Evolutionary conservation across 352 stramenopile species (phyloP).

Genomic region (Phytophthora ohioensis): DNA sequence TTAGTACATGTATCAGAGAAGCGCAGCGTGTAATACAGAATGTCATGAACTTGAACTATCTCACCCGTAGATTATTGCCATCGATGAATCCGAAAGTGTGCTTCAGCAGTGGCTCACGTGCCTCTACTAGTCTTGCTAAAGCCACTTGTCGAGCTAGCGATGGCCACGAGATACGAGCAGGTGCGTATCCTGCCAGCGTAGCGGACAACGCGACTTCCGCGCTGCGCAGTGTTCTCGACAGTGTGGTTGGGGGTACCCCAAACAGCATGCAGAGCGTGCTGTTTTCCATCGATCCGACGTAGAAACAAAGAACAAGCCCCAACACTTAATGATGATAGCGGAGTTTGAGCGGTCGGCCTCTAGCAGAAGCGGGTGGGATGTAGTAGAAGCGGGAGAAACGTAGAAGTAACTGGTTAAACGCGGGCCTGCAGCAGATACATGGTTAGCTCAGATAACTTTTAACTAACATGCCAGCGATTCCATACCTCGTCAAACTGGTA

Average conservation of each 20-base stretch:
- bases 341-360: slow-evolving; percentile 1
- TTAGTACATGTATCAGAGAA: neutral
- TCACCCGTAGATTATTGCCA: neutral
- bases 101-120: neutral
- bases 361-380: neutral
- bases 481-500: neutral
- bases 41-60: neutral
- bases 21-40: too few relatives aligned
- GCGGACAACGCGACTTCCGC: neutral
- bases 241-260: slow-evolving; percentile 1
- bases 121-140: neutral
- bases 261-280: slow-evolving; percentile 10
- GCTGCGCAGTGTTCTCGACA: slow-evolving; percentile 2
- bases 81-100: neutral
- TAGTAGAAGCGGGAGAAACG: slow-evolving; percentile 3
- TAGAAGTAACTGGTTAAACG: neutral
- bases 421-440: neutral
- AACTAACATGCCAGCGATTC: too few relatives aligned
- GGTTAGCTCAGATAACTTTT: neutral
- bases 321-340: slow-evolving; percentile 13
- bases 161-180: neutral
- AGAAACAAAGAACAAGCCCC: slow-evolving; percentile 1
- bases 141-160: neutral
- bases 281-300: slow-evolving; percentile 13
- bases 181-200: neutral